Evolutionary conservation across 192 early-diverging fungal genomes (phyloP).

Genomic region (Entomortierella lignicola): DNA sequence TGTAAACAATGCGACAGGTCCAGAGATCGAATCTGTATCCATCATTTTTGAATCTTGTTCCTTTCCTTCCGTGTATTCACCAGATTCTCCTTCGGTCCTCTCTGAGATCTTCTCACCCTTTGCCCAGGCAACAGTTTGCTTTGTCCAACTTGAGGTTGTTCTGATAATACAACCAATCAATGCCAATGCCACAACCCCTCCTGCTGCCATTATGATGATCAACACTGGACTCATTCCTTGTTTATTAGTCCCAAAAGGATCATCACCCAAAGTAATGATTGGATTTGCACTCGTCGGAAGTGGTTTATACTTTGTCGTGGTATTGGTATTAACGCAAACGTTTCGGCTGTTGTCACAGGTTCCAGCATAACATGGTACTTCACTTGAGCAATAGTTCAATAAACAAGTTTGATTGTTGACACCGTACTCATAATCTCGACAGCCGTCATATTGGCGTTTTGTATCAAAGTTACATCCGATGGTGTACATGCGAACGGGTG

Average conservation of each 20-base stretch:
- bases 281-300: conserved; percentile 9
- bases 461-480: conserved; percentile 48
- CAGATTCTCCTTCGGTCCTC: neutral
- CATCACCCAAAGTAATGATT: conserved; percentile 31
- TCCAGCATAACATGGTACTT: conserved; percentile 46
- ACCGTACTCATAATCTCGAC: conserved; percentile 43
- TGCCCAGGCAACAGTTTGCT: conserved; percentile 16
- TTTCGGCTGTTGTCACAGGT: conserved; percentile 19
- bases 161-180: conserved; percentile 44
- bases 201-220: conserved; percentile 39
- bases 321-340: conserved; percentile 37
- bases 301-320: neutral
- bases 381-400: conserved; percentile 47
- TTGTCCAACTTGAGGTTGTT: conserved; percentile 17
- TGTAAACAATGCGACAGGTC: neutral
- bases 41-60: neutral
- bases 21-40: neutral
- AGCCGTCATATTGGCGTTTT: conserved; percentile 6
- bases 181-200: conserved; percentile 23
- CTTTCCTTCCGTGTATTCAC: neutral
- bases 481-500: conserved; percentile 45
- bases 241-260: conserved; percentile 36
- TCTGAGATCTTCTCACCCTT: neutral
- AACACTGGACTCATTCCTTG: conserved; percentile 26
- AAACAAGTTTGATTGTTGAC: conserved; percentile 28